Evolutionary conservation across 768 basidiomycete genomes (phyloP).

Genomic region (Hericium coralloides): DNA sequence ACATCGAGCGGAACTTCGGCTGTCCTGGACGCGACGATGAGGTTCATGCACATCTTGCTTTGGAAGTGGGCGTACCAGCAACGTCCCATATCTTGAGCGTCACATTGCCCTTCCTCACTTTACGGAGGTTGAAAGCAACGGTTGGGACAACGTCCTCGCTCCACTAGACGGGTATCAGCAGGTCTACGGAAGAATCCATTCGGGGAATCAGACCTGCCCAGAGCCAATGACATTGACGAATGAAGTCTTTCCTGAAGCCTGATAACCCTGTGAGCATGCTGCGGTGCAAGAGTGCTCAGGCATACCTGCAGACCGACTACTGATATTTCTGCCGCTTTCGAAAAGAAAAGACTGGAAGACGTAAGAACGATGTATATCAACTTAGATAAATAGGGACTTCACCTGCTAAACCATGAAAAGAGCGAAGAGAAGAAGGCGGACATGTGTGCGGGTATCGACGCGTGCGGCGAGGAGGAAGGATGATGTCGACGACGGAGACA

Average conservation of each 20-base stretch:
- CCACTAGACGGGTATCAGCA: constrained; percentile 44
- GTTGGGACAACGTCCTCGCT: constrained; percentile 96
- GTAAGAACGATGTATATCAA: neutral
- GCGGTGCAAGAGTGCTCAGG: neutral
- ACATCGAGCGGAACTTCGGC: constrained; percentile 91
- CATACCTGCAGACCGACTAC: constrained; percentile 83
- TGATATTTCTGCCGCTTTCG: constrained; percentile 80
- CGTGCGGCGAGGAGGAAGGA: neutral
- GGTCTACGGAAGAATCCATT: neutral
- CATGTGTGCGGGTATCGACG: neutral
- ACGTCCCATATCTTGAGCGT: constrained; percentile 95
- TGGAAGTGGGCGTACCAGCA: constrained; percentile 46
- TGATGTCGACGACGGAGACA: neutral
- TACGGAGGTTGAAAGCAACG: constrained; percentile 86
- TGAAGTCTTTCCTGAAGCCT: constrained; percentile 94
- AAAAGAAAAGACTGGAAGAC: constrained; percentile 63
- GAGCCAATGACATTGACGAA: constrained; percentile 88
- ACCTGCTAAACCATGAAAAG: constrained; percentile 52
- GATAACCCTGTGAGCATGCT: neutral
- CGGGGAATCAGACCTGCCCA: constrained; percentile 48
- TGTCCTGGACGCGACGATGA: constrained; percentile 45
- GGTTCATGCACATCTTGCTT: neutral
- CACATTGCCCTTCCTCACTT: constrained; percentile 82
- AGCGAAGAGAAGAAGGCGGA: constrained; percentile 27
- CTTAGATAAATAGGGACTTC: constrained; percentile 10